Conservation (phyloP, 768 basidiomycete genomes). For the Lactarius psammicola region DNA sequence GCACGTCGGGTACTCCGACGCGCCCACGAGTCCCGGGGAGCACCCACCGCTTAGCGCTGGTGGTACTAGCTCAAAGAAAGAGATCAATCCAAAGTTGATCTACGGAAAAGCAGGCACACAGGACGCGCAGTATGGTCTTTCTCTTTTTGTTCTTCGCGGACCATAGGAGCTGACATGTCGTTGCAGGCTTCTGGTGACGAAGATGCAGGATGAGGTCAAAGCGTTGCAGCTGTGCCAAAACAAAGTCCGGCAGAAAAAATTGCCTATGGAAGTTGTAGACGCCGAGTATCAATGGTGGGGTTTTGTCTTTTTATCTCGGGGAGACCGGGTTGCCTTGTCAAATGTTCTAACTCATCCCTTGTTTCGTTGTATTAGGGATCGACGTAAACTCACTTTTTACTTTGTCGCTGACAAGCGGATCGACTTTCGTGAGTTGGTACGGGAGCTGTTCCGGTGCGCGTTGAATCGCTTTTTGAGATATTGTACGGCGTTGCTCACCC, state of each 20-base stretch:
- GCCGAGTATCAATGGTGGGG: constrained; percentile 97
- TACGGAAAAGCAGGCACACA: constrained; percentile 82
- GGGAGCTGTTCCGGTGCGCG: constrained; percentile 84
- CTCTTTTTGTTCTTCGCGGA: constrained; percentile 1
- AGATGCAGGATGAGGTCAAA: constrained; percentile 88
- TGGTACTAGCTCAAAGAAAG: constrained; percentile 63
- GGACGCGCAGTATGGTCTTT: constrained; percentile 69
- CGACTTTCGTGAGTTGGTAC: constrained; percentile 93
- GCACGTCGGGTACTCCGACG: constrained; percentile 42
- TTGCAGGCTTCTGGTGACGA: constrained; percentile 67
- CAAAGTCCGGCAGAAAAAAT: constrained; percentile 89
- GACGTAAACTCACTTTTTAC: constrained; percentile 97
- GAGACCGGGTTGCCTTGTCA: neutral
- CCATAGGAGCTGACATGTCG: constrained; percentile 13
- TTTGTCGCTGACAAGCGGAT: constrained; percentile 95
- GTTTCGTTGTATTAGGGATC: constrained; percentile 62
- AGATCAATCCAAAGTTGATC: constrained; percentile 96
- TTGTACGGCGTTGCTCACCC: constrained; percentile 7
- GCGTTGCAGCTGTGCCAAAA: constrained; percentile 88
- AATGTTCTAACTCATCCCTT: constrained; percentile 1
- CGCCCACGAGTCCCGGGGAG: constrained; percentile 51
- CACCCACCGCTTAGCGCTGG: constrained; percentile 24
- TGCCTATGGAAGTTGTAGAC: constrained; percentile 98
- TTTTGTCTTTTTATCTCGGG: neutral
- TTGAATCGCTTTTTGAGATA: neutral